Evolutionary conservation across 352 stramenopile genomes (phyloP), one percentile per base, ranked within the genome.

Genomic region (Pythium phragmiticola): DNA sequence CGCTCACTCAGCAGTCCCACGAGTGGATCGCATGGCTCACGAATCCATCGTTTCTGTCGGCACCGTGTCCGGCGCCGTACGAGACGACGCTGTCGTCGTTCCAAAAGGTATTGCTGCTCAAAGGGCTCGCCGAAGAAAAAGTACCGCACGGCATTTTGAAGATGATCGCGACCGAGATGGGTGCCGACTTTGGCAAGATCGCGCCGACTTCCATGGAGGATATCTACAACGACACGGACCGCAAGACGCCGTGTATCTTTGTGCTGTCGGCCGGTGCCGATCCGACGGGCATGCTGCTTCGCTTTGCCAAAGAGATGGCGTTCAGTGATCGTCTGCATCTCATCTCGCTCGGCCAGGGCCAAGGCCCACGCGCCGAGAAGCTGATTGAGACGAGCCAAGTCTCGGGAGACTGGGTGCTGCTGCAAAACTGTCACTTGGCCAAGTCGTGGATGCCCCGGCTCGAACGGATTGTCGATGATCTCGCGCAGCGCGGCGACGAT

Each of bases 401-500:
- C 6, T 85, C 80, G 0, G 93, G 92, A 0, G 93, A 98, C 76
- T 98, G 94, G 94, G 93, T 98, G 14, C 58, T 98, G 42, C 69
- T 98, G 8, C 93, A 98, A 54, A 98, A 98, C 57, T 98, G 93
- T 66, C 95, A 98, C 65, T 75, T 98, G 8, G 94, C 93, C 11
- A 98, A 98, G 56, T 95, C 81, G 17, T 98, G 94, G 94, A 97
- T 98, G 89, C 89, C 89, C 2, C 90, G 88, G 19, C 74, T 98
- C 13, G 94, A 98, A 68, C 88, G 88, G 34, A 90, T 98, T 21
- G 85, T 98, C 2, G 87, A 97, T 21, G 87, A 89, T 13, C 77
- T 97, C 45, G 83, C 74, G 2, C 78, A 90, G 33, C 66, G 76
- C 8, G 49, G 63, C 5, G 75, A 85, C 11, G 76, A 87, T 9